phyloP scores from a whole-genome alignment of 352 stramenopile species.

The Globisporangium emineosum region DNA sequence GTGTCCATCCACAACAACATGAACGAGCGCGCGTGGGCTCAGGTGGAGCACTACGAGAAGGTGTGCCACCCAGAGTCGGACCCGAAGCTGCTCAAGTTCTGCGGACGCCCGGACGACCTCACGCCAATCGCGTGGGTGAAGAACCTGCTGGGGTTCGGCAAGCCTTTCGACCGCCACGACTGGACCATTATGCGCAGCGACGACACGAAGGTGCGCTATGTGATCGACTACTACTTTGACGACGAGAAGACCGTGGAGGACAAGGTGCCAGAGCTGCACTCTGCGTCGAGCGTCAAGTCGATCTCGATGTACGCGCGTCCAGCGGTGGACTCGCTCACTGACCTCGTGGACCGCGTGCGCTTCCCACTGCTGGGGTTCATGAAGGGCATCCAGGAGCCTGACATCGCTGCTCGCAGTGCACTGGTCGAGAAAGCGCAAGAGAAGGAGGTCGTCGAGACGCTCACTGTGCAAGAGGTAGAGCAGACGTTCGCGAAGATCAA shows the following conservation, averaged over 20 bases:
- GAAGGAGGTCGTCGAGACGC: constrained; percentile 35
- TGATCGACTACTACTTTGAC: constrained; percentile 99
- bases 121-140: constrained; percentile 94
- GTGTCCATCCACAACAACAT: constrained; percentile 99
- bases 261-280: constrained; percentile 82
- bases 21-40: constrained; percentile 98
- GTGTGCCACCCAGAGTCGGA: constrained; percentile 70
- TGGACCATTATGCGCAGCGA: constrained; percentile 94
- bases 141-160: constrained; percentile 74
- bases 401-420: constrained; percentile 45
- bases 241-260: constrained; percentile 79
- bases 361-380: constrained; percentile 61
- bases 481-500: constrained; percentile 85
- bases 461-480: constrained; percentile 72
- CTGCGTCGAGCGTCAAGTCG: constrained; percentile 78
- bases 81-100: constrained; percentile 96
- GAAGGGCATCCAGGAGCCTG: constrained; percentile 41
- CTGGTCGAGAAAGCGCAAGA: constrained; percentile 45
- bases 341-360: constrained; percentile 79
- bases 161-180: constrained; percentile 98
- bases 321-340: constrained; percentile 71
- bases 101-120: constrained; percentile 94
- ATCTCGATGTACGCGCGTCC: constrained; percentile 88
- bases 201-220: constrained; percentile 93
- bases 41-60: constrained; percentile 98